Conservation (phyloP, 75 land plant species). For the Azolla pinnata region DNA sequence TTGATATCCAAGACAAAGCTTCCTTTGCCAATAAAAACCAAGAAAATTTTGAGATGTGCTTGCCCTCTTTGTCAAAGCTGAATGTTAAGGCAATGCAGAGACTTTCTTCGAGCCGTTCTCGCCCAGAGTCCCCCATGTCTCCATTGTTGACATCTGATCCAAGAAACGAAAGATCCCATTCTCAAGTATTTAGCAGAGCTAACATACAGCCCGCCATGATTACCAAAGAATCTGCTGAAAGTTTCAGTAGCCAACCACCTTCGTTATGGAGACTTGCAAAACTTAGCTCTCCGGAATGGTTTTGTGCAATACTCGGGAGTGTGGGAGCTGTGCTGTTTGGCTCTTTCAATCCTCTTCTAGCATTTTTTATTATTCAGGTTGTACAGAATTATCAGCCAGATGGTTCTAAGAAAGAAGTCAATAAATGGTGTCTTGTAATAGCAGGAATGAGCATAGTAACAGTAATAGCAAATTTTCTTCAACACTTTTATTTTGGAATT, state of each 20-base stretch:
- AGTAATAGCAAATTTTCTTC: constrained; percentile 2
- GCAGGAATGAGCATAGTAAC: constrained; percentile 5
- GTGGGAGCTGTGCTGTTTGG: constrained; percentile 18
- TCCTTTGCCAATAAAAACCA: constrained; percentile 47
- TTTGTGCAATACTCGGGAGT: constrained; percentile 9
- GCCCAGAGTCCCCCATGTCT: constrained; percentile 95
- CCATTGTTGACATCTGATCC: constrained; percentile 99
- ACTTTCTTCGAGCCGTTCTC: constrained; percentile 51
- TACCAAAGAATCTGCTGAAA: not conserved
- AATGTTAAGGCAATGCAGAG: constrained; percentile 49
- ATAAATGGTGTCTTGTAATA: constrained; percentile 14
- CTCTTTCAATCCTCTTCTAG: constrained; percentile 13
- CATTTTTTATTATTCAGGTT: constrained; percentile 18
- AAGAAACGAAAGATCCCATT: constrained; percentile 88
- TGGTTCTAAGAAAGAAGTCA: constrained; percentile 8
- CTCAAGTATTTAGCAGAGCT: constrained; percentile 86
- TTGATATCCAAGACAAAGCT: constrained; percentile 37
- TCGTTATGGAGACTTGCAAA: constrained; percentile 10
- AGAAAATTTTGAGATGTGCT: constrained; percentile 73
- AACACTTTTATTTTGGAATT: constrained; percentile 25
- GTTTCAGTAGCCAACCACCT: not conserved
- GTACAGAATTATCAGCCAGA: constrained; percentile 7
- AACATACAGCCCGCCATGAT: constrained; percentile 45
- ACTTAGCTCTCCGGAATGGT: constrained; percentile 20
- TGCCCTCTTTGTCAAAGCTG: constrained; percentile 59